A percentile compares a stretch with the other conserved stretches of the same genome.
Conservation (phyloP, 2,329 filamentous ascomycete genomes). For the Colletotrichum sublineola region DNA sequence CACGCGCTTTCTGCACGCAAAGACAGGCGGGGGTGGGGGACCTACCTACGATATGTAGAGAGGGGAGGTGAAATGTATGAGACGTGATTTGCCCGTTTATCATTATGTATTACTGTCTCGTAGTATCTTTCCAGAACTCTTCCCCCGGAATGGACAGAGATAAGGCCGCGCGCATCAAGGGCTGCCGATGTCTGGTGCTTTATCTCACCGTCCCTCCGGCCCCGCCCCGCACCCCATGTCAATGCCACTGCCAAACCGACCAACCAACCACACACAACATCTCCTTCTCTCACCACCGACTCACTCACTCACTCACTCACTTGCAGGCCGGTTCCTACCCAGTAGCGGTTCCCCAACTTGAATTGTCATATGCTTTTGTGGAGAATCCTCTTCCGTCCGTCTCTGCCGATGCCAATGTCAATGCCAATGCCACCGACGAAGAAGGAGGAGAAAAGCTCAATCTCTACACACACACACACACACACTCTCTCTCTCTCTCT, state of each 20-base stretch:
- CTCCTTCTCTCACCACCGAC: not conserved
- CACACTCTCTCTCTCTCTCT: not conserved
- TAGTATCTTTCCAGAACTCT: constrained; percentile 41
- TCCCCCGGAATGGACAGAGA: constrained; percentile 45
- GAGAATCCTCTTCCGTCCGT: not conserved
- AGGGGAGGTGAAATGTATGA: constrained; percentile 35
- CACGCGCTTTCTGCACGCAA: not conserved
- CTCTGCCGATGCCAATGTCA: not conserved
- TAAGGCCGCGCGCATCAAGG: constrained; percentile 47
- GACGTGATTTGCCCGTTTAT: constrained; percentile 48
- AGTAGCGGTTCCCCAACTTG: not conserved
- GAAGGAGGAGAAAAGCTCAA: not conserved
- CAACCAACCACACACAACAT: not conserved
- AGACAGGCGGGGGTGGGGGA: not conserved
- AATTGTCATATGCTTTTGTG: constrained; percentile 38
- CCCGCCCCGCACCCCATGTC: constrained; percentile 34
- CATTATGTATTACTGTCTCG: constrained; percentile 58
- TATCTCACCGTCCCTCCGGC: constrained; percentile 39
- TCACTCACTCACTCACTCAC: not conserved
- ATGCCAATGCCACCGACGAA: not conserved
- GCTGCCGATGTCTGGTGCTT: constrained; percentile 35
- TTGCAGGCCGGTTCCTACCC: not conserved
- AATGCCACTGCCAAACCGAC: not conserved
- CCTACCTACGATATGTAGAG: too few species aligned
- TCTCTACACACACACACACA: not conserved